Evolutionary conservation across 176 grass and related monocot species (phyloP), one percentile per base, ranked within the genome.

Genomic region (Triticum aestivum): DNA sequence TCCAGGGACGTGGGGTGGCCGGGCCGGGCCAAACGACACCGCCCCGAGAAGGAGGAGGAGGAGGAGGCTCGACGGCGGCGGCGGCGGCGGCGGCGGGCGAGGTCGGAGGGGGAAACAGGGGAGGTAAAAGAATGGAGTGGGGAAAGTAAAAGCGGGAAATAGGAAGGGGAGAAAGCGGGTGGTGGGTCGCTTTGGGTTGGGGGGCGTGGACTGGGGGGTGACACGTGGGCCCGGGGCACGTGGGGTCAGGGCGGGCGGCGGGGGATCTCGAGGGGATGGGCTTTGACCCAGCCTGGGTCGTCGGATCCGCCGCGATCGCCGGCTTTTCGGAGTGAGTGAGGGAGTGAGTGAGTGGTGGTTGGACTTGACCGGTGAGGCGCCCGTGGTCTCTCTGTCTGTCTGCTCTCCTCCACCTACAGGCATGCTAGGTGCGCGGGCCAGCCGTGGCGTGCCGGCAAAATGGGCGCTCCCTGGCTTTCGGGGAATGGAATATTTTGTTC

Each of bases 261-360:
- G 68, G 42, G 73, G 73, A 75, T 75, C 73, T 75, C 73, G 24
- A 75, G 73, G 71, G 39, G 71, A 17, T 74, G 71, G 71, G 45
- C 71, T 74, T 74, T 74, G 41, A 74, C 71, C 23, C 21, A 5
- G 9, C 11, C 5, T 3, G 69, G 38, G 70, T 45, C 69, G 69
- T 73, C n/a, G 71, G 71, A 74, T 73, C 13, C n/a, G 70, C 39
- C 70, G 70, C 18, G 68, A 70, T 71, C 68, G 68, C 68, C 68
- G 35, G 68, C 68, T 71, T 71, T 71, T 21, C 6, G 2, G 52
- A 2, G 51, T 8, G 51, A 54, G 51, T 1, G 29, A 14, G 47
- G 6, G 51, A 54, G 15, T 18, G 51, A 41, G 9, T 2, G 41
- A 41, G 51, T 56, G 4, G 9, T 4, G 35, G 7, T 33, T 38